Evolutionary conservation across 768 basidiomycete species (phyloP).

Genomic region (Lactarius hengduanensis): DNA sequence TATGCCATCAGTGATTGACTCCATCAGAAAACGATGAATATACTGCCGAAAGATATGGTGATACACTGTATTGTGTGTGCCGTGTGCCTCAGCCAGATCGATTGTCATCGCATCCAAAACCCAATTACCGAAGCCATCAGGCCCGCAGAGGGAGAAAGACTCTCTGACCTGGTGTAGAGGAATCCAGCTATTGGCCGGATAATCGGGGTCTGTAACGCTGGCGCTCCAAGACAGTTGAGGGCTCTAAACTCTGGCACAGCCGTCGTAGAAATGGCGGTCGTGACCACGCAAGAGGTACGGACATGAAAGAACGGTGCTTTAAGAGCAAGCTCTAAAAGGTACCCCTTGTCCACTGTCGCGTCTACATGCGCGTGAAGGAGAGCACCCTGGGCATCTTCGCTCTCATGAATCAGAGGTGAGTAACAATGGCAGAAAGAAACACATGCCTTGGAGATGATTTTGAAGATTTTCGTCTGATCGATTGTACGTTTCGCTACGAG

Average conservation of each 20-base stretch:
- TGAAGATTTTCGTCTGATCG: conserved; percentile 57
- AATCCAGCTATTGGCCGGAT: conserved; percentile 53
- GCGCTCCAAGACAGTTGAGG: conserved; percentile 28
- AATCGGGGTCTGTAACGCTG: conserved; percentile 44
- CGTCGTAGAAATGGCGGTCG: conserved; percentile 40
- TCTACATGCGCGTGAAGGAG: conserved; percentile 76
- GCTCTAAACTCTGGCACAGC: conserved; percentile 54
- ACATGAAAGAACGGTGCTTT: conserved; percentile 62
- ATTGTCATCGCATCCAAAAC: conserved; percentile 59
- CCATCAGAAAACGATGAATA: conserved; percentile 58
- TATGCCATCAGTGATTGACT: conserved; percentile 67
- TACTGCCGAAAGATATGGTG: conserved; percentile 60
- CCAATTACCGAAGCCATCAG: conserved; percentile 68
- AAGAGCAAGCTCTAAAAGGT: conserved; percentile 54
- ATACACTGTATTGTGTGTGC: conserved; percentile 61
- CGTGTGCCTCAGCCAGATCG: conserved; percentile 68
- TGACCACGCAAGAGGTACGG: conserved; percentile 43
- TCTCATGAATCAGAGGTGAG: neutral
- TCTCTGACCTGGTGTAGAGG: conserved; percentile 52
- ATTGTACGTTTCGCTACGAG: conserved; percentile 54
- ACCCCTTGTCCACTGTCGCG: conserved; percentile 57
- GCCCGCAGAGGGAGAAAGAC: conserved; percentile 57
- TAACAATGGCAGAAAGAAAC: conserved; percentile 1
- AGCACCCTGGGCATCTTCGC: conserved; percentile 74
- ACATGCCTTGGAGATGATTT: conserved; percentile 56